phyloP scores from a whole-genome alignment of 1,139 yeast species.

The Hyphopichia wangnamkhiaoensis region DNA sequence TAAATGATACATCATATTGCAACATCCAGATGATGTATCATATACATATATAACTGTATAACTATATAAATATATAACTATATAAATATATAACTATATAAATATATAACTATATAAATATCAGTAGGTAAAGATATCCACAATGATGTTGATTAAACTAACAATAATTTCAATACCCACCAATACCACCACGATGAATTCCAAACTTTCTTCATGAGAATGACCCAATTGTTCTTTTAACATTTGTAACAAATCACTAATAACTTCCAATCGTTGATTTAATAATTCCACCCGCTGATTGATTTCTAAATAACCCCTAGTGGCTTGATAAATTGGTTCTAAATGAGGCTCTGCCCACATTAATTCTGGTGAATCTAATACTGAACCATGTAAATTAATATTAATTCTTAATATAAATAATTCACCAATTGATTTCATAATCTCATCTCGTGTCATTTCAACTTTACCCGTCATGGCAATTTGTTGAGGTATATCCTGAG shows the following conservation, averaged over 20 bases:
- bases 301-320: slow-evolving; percentile 90
- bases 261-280: slow-evolving; percentile 90
- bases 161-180: slow-evolving; percentile 92
- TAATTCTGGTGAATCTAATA: slow-evolving; percentile 91
- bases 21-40: too few relatives aligned
- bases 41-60: too few relatives aligned
- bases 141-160: slow-evolving; percentile 68
- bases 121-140: slow-evolving; percentile 39
- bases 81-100: too few relatives aligned
- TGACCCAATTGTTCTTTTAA: slow-evolving; percentile 95
- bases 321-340: slow-evolving; percentile 96
- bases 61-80: too few relatives aligned
- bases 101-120: not conserved
- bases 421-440: slow-evolving; percentile 96
- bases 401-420: slow-evolving; percentile 86
- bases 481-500: slow-evolving; percentile 95
- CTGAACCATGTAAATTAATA: slow-evolving; percentile 92
- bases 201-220: slow-evolving; percentile 86
- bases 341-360: slow-evolving; percentile 99
- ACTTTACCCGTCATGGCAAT: slow-evolving; percentile 94
- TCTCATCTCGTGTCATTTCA: slow-evolving; percentile 89
- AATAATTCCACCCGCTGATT: slow-evolving; percentile 87
- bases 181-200: slow-evolving; percentile 86
- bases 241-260: slow-evolving; percentile 91
- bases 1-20: too few relatives aligned